phyloP scores from a whole-genome alignment of 2,329 filamentous ascomycete species.

The Apiospora phragmitis region DNA sequence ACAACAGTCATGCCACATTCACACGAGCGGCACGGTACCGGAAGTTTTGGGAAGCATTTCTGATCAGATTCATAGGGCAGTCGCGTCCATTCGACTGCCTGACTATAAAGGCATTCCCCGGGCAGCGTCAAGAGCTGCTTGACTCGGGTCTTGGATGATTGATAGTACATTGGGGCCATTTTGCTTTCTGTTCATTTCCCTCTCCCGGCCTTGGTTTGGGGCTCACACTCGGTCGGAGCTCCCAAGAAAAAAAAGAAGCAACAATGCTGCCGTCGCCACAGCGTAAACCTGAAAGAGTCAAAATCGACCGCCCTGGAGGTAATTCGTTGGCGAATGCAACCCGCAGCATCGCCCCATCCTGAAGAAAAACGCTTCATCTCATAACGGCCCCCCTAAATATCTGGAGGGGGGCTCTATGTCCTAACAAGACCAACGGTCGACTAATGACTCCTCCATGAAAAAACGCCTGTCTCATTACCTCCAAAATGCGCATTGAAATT shows the following conservation, averaged over 20 bases:
- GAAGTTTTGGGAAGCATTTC: constrained; percentile 16
- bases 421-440: constrained; percentile 20
- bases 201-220: background rate
- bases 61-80: background rate
- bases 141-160: background rate
- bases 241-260: background rate
- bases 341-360: background rate
- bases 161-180: background rate
- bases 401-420: constrained; percentile 19
- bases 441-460: constrained; percentile 22
- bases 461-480: constrained; percentile 31
- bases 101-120: background rate
- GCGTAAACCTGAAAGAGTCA: constrained; percentile 3
- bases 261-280: constrained; percentile 1
- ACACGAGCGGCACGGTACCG: constrained; percentile 22
- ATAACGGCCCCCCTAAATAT: background rate
- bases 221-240: background rate
- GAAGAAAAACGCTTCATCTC: constrained; percentile 8
- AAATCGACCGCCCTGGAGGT: background rate
- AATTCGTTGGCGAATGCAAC: background rate
- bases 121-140: background rate
- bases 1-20: constrained; percentile 14
- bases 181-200: background rate
- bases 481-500: constrained; percentile 6
- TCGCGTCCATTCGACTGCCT: background rate